Conservation (phyloP, 106 monocot genomes). For the Dioscorea zingiberensis region DNA sequence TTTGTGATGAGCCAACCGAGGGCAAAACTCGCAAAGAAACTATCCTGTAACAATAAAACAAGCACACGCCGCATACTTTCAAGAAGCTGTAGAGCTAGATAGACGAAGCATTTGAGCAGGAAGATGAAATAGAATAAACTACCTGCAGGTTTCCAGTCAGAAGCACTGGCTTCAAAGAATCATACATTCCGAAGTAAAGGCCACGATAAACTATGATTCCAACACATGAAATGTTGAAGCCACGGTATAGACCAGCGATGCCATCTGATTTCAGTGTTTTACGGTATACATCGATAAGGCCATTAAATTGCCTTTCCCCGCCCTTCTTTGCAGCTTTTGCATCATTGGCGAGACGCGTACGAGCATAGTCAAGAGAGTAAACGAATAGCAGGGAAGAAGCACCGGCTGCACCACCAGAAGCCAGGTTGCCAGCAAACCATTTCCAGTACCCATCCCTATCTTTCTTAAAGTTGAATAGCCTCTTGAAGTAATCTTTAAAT, state of each 20-base stretch:
- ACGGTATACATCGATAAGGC: slow-evolving; percentile 23
- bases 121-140: neutral
- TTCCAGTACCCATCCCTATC: slow-evolving; percentile 27
- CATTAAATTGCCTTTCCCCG: slow-evolving; percentile 31
- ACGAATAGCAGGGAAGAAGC: slow-evolving; percentile 22
- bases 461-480: slow-evolving; percentile 28
- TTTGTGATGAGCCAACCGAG: slow-evolving; percentile 23
- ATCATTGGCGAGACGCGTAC: slow-evolving; percentile 23
- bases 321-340: slow-evolving; percentile 27
- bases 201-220: slow-evolving; percentile 23
- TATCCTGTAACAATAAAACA: slow-evolving; percentile 17
- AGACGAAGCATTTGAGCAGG: no score
- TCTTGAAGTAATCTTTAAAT: slow-evolving; percentile 33
- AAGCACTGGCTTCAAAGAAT: slow-evolving; percentile 26
- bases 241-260: slow-evolving; percentile 22
- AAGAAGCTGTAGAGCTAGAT: no score
- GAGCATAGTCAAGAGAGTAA: slow-evolving; percentile 25
- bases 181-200: slow-evolving; percentile 30
- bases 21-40: slow-evolving; percentile 27
- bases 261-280: slow-evolving; percentile 24
- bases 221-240: slow-evolving; percentile 25
- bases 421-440: slow-evolving; percentile 32
- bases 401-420: slow-evolving; percentile 27
- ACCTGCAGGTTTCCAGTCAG: slow-evolving; percentile 28
- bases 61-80: no score